Conservation (phyloP, 805 yeast genomes). For the Candida odintsovae region DNA sequence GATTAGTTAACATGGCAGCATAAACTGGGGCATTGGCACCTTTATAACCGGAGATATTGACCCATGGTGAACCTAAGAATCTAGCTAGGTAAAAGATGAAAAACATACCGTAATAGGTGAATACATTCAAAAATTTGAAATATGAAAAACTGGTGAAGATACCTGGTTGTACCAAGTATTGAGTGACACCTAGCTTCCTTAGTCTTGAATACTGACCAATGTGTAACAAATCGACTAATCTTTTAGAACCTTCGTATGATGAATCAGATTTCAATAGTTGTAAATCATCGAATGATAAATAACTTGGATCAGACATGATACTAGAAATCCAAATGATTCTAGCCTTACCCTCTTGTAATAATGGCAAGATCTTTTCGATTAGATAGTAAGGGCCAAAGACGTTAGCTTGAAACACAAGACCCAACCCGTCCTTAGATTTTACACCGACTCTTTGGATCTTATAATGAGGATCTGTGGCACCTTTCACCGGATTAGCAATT, state of each 20-base stretch:
- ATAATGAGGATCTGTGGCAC: constrained; percentile 84
- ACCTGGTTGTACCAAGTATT: constrained; percentile 90
- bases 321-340: constrained; percentile 82
- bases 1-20: constrained; percentile 50
- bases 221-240: constrained; percentile 80
- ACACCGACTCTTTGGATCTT: constrained; percentile 79
- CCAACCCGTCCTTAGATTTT: constrained; percentile 71
- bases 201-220: constrained; percentile 56
- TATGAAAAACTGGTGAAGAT: constrained; percentile 83
- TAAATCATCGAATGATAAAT: constrained; percentile 68
- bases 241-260: constrained; percentile 90
- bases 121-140: constrained; percentile 63
- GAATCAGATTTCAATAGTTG: constrained; percentile 57
- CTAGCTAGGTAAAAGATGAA: constrained; percentile 79
- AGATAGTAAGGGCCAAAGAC: constrained; percentile 95
- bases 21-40: constrained; percentile 87
- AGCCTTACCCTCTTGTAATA: constrained; percentile 52
- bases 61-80: constrained; percentile 79
- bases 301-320: constrained; percentile 71
- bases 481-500: constrained; percentile 59
- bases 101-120: constrained; percentile 85
- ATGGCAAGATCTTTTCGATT: constrained; percentile 55
- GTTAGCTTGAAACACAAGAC: constrained; percentile 88
- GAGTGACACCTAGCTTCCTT: constrained; percentile 48
- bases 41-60: constrained; percentile 78